phyloP scores from a whole-genome alignment of 2,329 filamentous ascomycete species.

The Penicillium aurantiogriseum region DNA sequence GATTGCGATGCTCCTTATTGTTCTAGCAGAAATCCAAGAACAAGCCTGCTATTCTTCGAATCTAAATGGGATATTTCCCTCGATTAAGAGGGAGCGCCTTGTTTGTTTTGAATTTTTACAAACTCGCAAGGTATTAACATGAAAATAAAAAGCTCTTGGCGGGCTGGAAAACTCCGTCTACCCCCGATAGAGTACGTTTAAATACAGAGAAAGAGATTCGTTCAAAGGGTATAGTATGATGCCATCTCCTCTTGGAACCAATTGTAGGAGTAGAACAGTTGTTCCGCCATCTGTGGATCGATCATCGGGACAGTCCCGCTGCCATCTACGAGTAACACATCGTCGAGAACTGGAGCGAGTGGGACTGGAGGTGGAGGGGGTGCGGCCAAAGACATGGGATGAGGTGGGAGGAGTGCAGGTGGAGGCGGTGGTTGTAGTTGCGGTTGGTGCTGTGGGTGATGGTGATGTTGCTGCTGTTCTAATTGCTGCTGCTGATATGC shows the following conservation, averaged over 20 bases:
- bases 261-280: slow-evolving; percentile 40
- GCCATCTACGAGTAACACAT: slow-evolving; percentile 35
- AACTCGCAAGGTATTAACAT: not conserved
- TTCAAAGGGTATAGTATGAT: slow-evolving; percentile 39
- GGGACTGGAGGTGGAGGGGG: slow-evolving; percentile 27
- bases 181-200: not conserved
- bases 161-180: slow-evolving; percentile 5
- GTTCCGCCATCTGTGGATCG: slow-evolving; percentile 38
- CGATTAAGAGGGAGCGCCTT: not conserved
- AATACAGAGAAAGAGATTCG: slow-evolving; percentile 11
- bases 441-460: slow-evolving; percentile 18
- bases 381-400: slow-evolving; percentile 20
- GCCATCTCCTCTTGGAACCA: slow-evolving; percentile 43
- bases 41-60: not conserved
- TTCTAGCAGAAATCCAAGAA: not conserved
- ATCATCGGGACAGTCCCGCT: slow-evolving; percentile 33
- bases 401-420: slow-evolving; percentile 17
- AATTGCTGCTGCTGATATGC: slow-evolving; percentile 36
- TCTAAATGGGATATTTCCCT: not conserved
- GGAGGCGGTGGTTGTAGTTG: slow-evolving; percentile 8
- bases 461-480: slow-evolving; percentile 22
- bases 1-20: not conserved
- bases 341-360: slow-evolving; percentile 35
- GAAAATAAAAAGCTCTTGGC: not conserved
- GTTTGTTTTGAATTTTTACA: not conserved